Evolutionary conservation across 495 filamentous ascomycete genomes (phyloP).

Genomic region (Neurospora africana): DNA sequence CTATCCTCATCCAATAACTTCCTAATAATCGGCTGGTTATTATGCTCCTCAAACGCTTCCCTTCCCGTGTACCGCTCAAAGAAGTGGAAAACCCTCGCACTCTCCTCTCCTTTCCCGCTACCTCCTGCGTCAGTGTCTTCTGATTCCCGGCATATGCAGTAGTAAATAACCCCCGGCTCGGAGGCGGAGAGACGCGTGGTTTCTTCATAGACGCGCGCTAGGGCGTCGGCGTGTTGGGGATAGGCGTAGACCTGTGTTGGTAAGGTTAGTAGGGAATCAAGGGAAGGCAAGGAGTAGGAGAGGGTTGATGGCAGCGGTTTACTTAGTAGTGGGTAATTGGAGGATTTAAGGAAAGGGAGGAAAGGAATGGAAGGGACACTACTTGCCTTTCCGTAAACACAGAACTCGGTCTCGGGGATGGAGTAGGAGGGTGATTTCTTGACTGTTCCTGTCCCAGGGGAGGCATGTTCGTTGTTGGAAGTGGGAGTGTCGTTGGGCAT

Average conservation of each 20-base stretch:
- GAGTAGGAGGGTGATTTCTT: neutral
- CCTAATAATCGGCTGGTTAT: constrained; percentile 20
- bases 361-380: neutral
- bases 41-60: constrained; percentile 25
- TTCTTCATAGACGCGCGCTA: constrained; percentile 24
- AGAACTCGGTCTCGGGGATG: constrained; percentile 7
- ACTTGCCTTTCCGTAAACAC: constrained; percentile 6
- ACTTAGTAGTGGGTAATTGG: too few relatives aligned
- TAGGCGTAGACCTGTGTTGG: constrained; percentile 17
- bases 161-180: constrained; percentile 27
- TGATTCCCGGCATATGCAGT: constrained; percentile 20
- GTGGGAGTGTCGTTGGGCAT: neutral
- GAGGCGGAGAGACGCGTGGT: constrained; percentile 21
- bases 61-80: constrained; percentile 23
- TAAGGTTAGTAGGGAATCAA: too few relatives aligned
- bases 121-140: too few relatives aligned
- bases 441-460: neutral
- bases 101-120: neutral
- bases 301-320: too few relatives aligned
- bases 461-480: neutral
- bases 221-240: constrained; percentile 26
- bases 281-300: too few relatives aligned
- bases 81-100: constrained; percentile 23
- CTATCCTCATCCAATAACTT: constrained; percentile 23
- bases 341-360: too few relatives aligned